Percentiles rank a stretch among this genome's conserved stretches.
Evolutionary conservation across 345 rosid species (phyloP).

Genomic region (Dipteronia sinensis): DNA sequence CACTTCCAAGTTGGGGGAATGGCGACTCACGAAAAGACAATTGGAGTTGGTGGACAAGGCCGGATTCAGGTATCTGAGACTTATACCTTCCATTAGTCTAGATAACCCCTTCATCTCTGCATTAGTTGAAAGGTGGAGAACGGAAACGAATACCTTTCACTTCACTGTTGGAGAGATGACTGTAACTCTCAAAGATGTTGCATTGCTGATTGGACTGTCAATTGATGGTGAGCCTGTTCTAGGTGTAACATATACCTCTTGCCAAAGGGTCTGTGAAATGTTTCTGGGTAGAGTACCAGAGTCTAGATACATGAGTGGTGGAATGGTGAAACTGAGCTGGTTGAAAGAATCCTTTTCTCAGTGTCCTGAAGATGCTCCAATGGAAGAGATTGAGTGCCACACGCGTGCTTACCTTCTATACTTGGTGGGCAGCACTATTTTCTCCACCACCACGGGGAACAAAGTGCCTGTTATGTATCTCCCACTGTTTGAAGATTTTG

Average conservation of each 20-base stretch:
- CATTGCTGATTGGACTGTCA: conserved; percentile 62
- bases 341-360: conserved; percentile 64
- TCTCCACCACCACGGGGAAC: conserved; percentile 78
- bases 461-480: conserved; percentile 84
- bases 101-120: conserved; percentile 72
- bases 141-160: conserved; percentile 72
- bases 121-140: conserved; percentile 76
- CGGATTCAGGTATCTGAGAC: conserved; percentile 63
- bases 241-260: conserved; percentile 55
- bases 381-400: conserved; percentile 45
- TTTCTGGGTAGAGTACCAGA: conserved; percentile 62
- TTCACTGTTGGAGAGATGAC: conserved; percentile 70
- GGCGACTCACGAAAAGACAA: conserved; percentile 60
- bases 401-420: conserved; percentile 76
- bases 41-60: conserved; percentile 66
- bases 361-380: conserved; percentile 57
- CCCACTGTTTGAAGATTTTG: conserved; percentile 69
- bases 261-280: conserved; percentile 43
- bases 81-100: conserved; percentile 67
- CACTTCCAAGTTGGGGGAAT: conserved; percentile 64
- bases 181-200: conserved; percentile 60
- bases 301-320: conserved; percentile 65
- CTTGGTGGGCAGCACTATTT: conserved; percentile 75
- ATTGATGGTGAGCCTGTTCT: conserved; percentile 75
- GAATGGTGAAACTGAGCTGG: conserved; percentile 84